Evolutionary conservation across 2,329 filamentous ascomycete species (phyloP).

Genomic region (Fusarium foetens): DNA sequence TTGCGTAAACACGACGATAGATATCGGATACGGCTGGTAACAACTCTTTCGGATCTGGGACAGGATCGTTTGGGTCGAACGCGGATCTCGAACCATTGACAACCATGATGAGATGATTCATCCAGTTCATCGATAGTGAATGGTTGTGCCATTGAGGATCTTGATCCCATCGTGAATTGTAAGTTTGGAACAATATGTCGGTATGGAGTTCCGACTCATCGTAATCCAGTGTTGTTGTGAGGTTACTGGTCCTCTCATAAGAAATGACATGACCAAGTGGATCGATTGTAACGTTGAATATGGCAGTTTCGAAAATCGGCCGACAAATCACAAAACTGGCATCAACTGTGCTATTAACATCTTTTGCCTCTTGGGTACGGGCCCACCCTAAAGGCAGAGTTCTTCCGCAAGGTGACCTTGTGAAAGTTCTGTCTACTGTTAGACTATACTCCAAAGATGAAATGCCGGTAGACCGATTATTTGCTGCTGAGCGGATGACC

Average conservation of each 20-base stretch:
- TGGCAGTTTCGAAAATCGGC: constrained; percentile 45
- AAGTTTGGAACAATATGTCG: constrained; percentile 4
- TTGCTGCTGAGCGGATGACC: not conserved
- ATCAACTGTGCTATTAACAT: constrained; percentile 28
- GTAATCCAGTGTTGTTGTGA: constrained; percentile 34
- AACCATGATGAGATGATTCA: constrained; percentile 58
- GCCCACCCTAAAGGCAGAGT: constrained; percentile 42
- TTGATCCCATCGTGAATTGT: constrained; percentile 12
- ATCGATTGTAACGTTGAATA: constrained; percentile 50
- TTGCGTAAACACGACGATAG: constrained; percentile 42
- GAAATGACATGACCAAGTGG: constrained; percentile 36
- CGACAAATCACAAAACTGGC: constrained; percentile 40
- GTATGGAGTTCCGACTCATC: constrained; percentile 17
- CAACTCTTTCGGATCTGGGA: constrained; percentile 37
- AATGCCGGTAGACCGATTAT: not conserved
- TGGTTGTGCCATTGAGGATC: constrained; percentile 61
- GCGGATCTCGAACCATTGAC: constrained; percentile 44
- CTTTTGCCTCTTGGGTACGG: not conserved
- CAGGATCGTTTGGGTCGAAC: constrained; percentile 44
- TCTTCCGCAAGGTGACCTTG: constrained; percentile 7
- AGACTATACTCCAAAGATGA: constrained; percentile 7
- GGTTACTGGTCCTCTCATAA: constrained; percentile 17
- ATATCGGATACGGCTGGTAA: constrained; percentile 30
- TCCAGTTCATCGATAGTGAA: constrained; percentile 54
- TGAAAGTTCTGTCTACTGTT: not conserved